Evolutionary conservation across 164 flowering plant genomes (phyloP), one percentile per base, ranked within the genome.

Genomic region (Nymphaea thermarum): DNA sequence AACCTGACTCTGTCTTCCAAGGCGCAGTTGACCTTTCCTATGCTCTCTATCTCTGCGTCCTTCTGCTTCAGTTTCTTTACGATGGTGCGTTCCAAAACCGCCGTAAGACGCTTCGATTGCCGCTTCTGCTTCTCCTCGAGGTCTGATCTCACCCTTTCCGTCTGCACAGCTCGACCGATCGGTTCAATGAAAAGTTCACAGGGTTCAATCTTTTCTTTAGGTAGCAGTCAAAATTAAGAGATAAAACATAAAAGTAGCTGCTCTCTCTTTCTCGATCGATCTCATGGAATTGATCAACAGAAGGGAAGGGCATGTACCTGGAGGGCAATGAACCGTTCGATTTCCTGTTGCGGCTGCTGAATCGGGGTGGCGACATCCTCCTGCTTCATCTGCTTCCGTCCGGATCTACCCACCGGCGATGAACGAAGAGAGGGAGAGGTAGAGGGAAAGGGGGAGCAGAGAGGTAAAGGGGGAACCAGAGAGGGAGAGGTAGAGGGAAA

Each of bases 41-140:
- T 82, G 62, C 77, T 82, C 43, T 84, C 82, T 3, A 88, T 84
- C 70, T 87, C 88, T 42, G 80, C 91, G 42, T 89, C 91, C 67
- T 87, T 91, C 0, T 73, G 83, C 68, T 66, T 76, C 64, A 91
- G 69, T 59, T 71, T 80, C 76, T 79, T 85, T 80, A 69, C n/a
- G 14, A 86, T 51, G 14, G 78, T 80, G 42, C 75, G 79, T 43
- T 86, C 86, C 3, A 83, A 67, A 0, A 78, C 85, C 16, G 68
- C 82, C 1, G 83, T 42, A 4, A 91, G 64, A 43, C 76, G 67
- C 66, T 80, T 64, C n/a, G 83, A 71, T 62, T 87, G 82, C 65
- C 78, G 72, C 70, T 77, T 80, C 18, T 85, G 65, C 44, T 72
- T 63, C 67, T 85, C 91, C 17, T 80, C 84, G 0, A 88, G 65